Percentiles rank a stretch among this genome's conserved stretches.
Evolutionary conservation across 495 filamentous ascomycete species (phyloP).

Genomic region (Trichoderma asperelloides): DNA sequence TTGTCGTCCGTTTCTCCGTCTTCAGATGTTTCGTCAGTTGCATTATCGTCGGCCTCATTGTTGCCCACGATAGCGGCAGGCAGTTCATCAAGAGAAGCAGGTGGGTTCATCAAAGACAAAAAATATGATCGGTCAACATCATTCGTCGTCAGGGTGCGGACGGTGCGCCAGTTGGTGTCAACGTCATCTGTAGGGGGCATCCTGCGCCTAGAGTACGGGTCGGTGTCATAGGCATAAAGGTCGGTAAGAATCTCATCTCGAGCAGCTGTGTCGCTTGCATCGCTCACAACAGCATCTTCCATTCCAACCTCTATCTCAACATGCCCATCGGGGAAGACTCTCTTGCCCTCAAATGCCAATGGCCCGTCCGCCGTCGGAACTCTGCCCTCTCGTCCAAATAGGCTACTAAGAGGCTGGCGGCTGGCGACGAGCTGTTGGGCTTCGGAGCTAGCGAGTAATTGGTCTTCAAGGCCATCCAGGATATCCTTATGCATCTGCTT

Average conservation of each 20-base stretch:
- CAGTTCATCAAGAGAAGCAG: constrained; percentile 1
- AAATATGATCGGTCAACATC: constrained; percentile 25
- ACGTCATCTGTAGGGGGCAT: constrained; percentile 2
- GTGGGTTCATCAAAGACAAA: constrained; percentile 13
- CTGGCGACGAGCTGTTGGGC: constrained; percentile 65
- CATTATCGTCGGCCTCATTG: constrained; percentile 10
- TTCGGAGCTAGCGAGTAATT: constrained; percentile 60
- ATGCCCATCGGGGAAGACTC: constrained; percentile 48
- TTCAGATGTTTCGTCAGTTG: not conserved
- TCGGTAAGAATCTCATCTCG: constrained; percentile 33
- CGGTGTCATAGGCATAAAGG: constrained; percentile 23
- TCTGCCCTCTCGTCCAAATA: constrained; percentile 52
- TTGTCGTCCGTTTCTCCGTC: constrained; percentile 14
- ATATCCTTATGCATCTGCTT: constrained; percentile 79
- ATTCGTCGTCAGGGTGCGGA: not conserved
- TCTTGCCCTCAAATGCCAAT: constrained; percentile 56
- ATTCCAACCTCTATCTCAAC: constrained; percentile 48
- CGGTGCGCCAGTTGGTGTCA: not conserved
- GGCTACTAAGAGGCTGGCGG: constrained; percentile 69
- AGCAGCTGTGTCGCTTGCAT: constrained; percentile 30
- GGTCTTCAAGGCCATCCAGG: constrained; percentile 71
- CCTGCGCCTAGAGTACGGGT: constrained; percentile 12
- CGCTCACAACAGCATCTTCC: constrained; percentile 28
- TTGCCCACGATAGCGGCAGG: not conserved
- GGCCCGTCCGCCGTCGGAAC: constrained; percentile 52